Percentiles rank a stretch among this genome's conserved stretches.
Evolutionary conservation across 2,329 filamentous ascomycete species (phyloP).

Genomic region (Apiospora aurea): DNA sequence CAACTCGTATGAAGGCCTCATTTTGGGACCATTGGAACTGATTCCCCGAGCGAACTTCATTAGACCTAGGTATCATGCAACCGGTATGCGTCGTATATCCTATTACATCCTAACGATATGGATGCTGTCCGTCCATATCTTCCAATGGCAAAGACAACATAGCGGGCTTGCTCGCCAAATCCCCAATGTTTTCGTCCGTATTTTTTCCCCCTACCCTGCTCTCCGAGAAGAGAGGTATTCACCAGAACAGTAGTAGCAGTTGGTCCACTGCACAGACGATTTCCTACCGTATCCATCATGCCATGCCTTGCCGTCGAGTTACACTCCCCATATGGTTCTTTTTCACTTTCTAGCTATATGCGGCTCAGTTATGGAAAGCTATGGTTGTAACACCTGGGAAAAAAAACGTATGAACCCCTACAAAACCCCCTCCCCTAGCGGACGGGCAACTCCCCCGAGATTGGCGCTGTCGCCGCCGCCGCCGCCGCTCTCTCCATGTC

Average conservation of each 20-base stretch:
- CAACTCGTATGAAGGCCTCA: not conserved
- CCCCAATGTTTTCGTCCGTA: not conserved
- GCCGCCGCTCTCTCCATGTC: conserved; percentile 41
- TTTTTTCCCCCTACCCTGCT: not conserved
- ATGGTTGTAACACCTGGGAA: not conserved
- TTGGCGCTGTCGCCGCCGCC: not conserved
- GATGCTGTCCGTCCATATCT: not conserved
- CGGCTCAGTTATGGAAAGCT: too few relatives aligned
- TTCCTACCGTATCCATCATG: not conserved
- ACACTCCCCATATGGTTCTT: not conserved
- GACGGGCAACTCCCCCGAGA: not conserved
- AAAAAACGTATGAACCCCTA: too few relatives aligned
- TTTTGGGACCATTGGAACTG: conserved; percentile 16
- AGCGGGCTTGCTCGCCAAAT: not conserved
- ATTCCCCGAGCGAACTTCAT: conserved; percentile 20
- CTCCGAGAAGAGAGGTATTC: not conserved
- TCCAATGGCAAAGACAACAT: not conserved
- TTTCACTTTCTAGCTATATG: not conserved
- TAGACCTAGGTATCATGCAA: not conserved
- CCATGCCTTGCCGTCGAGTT: not conserved
- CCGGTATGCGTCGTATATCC: not conserved
- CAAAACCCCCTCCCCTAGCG: not conserved
- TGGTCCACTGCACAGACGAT: not conserved
- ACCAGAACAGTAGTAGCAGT: not conserved
- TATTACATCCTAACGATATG: not conserved